phyloP scores from a whole-genome alignment of 371 early-diverging fungal genomes.

The Mucor saturninus region DNA sequence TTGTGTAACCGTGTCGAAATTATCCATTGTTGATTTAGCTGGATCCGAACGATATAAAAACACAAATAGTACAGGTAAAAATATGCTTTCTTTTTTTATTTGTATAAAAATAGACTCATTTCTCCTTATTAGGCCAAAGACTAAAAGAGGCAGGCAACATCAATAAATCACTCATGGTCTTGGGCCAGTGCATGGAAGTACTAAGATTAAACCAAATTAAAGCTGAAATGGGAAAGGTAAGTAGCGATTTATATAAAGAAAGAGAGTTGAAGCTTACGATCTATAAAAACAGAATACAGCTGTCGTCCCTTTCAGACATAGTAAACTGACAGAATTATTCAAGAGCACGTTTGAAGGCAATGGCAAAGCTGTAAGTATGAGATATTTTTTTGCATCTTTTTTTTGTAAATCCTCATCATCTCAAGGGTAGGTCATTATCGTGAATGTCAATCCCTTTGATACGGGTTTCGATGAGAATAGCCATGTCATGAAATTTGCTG shows the following conservation, averaged over 20 bases:
- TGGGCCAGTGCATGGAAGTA: conserved; percentile 88
- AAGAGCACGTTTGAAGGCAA: conserved; percentile 72
- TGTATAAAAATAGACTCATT: conserved; percentile 43
- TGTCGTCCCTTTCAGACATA: conserved; percentile 72
- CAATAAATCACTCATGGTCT: conserved; percentile 91
- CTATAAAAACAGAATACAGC: conserved; percentile 8
- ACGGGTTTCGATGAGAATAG: conserved; percentile 63
- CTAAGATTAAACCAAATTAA: conserved; percentile 62
- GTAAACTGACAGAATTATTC: conserved; percentile 73
- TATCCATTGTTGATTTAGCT: conserved; percentile 95
- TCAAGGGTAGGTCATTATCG: conserved; percentile 56
- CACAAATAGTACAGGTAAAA: conserved; percentile 74
- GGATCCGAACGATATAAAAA: conserved; percentile 91
- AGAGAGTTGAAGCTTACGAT: not conserved
- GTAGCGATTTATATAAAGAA: not conserved
- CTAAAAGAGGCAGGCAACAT: conserved; percentile 93
- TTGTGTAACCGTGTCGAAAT: conserved; percentile 51
- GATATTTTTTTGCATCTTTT: too few relatives aligned
- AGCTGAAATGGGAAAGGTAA: conserved; percentile 46
- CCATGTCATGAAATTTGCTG: conserved; percentile 71
- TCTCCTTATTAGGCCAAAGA: conserved; percentile 60
- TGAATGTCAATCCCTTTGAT: conserved; percentile 71
- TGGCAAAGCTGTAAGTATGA: conserved; percentile 55
- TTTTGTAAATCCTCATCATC: too few relatives aligned
- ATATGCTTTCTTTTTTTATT: too few relatives aligned